A percentile compares a stretch with the other conserved stretches of the same genome.
These are phyloP conservation scores for Candida insectalens DNA, from an alignment of 805 yeast species.

Conservation along the genomic window DNA sequence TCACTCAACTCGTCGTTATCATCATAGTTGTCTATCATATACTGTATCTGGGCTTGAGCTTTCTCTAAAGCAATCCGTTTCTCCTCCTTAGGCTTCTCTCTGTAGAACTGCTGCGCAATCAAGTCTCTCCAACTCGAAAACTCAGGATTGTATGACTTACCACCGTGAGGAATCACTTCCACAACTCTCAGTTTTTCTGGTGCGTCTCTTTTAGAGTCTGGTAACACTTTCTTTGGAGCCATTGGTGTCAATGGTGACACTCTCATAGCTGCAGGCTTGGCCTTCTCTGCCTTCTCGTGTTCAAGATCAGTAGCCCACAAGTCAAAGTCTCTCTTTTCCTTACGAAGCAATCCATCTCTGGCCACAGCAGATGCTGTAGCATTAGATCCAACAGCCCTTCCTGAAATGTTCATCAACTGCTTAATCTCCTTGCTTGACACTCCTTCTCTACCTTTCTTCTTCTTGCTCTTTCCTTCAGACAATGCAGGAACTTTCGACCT, in stretches of 20 bases:
- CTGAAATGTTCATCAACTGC: slow-evolving; percentile 66
- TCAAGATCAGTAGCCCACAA: slow-evolving; percentile 46
- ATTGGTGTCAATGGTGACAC: background rate
- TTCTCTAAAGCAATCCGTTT: slow-evolving; percentile 51
- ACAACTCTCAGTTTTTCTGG: slow-evolving; percentile 47
- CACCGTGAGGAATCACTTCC: slow-evolving; percentile 60
- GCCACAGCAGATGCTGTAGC: slow-evolving; percentile 43
- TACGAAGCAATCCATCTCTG: slow-evolving; percentile 52
- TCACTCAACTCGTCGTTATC: slow-evolving; percentile 44
- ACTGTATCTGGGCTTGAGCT: slow-evolving; percentile 53
- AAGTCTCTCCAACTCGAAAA: slow-evolving; percentile 72
- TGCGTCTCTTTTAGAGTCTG: slow-evolving; percentile 40
- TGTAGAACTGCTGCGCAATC: slow-evolving; percentile 53
- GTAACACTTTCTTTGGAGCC: slow-evolving; percentile 23
- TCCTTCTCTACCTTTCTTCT: slow-evolving; percentile 37
- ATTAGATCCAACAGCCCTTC: slow-evolving; percentile 51
- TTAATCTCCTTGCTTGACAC: slow-evolving; percentile 55
- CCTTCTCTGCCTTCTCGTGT: slow-evolving; percentile 4
- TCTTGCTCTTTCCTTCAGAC: slow-evolving; percentile 27
- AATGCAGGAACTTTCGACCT: slow-evolving; percentile 73
- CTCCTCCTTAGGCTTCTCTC: slow-evolving; percentile 60
- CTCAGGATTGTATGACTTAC: slow-evolving; percentile 90
- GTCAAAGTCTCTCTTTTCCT: slow-evolving; percentile 45
- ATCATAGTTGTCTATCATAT: slow-evolving; percentile 52
- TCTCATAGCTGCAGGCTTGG: slow-evolving; percentile 28